Evolutionary conservation across 225 moss, liverwort and hornwort species (phyloP), one percentile per base, ranked within the genome.

Genomic region (Polytrichum formosum): DNA sequence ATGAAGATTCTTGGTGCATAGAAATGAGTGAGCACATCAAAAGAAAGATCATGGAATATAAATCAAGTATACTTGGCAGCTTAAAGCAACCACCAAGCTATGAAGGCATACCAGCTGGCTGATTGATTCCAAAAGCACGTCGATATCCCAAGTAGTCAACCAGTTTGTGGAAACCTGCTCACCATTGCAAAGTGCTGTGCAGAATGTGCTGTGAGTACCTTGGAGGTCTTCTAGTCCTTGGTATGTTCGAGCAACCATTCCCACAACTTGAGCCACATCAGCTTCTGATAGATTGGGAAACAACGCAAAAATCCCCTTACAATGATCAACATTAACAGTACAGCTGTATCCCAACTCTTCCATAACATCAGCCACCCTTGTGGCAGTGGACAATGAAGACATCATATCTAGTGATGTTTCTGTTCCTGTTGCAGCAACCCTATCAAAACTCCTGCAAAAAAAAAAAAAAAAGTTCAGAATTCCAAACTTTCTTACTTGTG

Each of bases 301-400:
- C 81, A 91, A 85, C 35, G 88, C 82, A 70, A 97, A 83, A 23
- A 97, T 85, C 75, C 92, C 92, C 77, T 88, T 97, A 83, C 92
- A 97, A 68, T 92, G 92, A 70, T 92, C 94, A 35, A 90, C 84
- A 87, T 97, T 90, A 83, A 90, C 85, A 75, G 97, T 92, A 70
- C 97, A 97, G 67, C 93, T 91, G 75, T 94, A 97, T 72, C 97
- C 97, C 73, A 97, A 84, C 76, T 97, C 97, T 71, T 97, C 97
- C 80, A 94, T 81, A 54, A 97, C 90, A 79, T 92, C 85, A 35
- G 91, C 91, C 53, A 88, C 86, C 72, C 82, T 86, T 73, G 82
- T 90, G 25, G 94, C 91, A 78, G 84, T 75, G 58, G 86, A 84
- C 69, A 97, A 91, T 68, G 89, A 80, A 64, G 84, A 78, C 71